Evolutionary conservation across 78 protist genomes (phyloP).

Genomic region (Dictyostelium capitatum): DNA sequence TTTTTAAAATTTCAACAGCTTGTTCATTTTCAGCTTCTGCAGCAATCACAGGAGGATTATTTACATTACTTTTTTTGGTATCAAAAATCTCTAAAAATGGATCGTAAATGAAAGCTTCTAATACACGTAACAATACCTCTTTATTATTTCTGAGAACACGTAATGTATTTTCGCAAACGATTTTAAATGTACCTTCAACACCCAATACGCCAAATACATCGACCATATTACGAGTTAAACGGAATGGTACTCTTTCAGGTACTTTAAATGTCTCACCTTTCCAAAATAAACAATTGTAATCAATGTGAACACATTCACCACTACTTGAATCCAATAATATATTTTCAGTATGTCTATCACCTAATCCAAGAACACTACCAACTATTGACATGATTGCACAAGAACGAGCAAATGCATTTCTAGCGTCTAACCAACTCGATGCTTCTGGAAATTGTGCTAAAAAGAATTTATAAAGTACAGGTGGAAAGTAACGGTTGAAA

Average conservation of each 20-base stretch:
- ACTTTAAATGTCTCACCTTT: conserved; percentile 89
- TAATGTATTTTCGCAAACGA: conserved; percentile 87
- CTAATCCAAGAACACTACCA: conserved; percentile 89
- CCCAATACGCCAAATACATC: conserved; percentile 94
- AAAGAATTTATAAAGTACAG: conserved; percentile 94
- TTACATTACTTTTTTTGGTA: background rate
- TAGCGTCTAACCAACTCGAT: conserved; percentile 91
- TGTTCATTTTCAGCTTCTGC: conserved; percentile 37
- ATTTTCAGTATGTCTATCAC: conserved; percentile 98
- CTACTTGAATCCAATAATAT: conserved; percentile 88
- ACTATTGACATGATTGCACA: conserved; percentile 94
- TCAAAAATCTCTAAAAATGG: conserved; percentile 92
- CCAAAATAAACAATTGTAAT: conserved; percentile 95
- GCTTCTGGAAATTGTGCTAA: conserved; percentile 90
- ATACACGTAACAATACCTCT: conserved; percentile 92
- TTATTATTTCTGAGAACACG: conserved; percentile 76
- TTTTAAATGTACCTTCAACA: conserved; percentile 87
- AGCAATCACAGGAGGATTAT: background rate
- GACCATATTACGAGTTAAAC: conserved; percentile 96
- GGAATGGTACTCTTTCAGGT: conserved; percentile 96
- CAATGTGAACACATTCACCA: conserved; percentile 96
- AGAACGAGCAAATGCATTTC: conserved; percentile 82
- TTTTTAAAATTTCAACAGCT: conserved; percentile 26
- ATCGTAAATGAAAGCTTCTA: conserved; percentile 95
- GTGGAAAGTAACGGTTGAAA: conserved; percentile 63